Evolutionary conservation across 2,329 filamentous ascomycete species (phyloP).

Genomic region (Aspergillus sp.): DNA sequence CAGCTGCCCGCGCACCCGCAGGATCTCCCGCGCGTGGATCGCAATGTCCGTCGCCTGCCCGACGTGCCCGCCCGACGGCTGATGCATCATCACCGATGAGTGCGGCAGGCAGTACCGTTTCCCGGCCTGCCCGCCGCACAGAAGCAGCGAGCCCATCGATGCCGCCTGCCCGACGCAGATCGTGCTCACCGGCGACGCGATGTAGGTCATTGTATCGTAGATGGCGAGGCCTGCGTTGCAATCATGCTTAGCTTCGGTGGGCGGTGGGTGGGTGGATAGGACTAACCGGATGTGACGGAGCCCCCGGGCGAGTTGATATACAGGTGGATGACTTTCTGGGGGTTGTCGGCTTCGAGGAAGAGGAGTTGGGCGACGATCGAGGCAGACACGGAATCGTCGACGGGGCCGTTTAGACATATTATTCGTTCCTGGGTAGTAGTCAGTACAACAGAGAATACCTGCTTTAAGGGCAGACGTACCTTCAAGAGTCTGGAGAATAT

Average conservation of each 20-base stretch:
- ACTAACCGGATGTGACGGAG: slow-evolving; percentile 67
- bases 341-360: slow-evolving; percentile 94
- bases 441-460: neutral
- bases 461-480: slow-evolving; percentile 40
- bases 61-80: slow-evolving; percentile 68
- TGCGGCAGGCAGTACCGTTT: slow-evolving; percentile 88
- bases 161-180: slow-evolving; percentile 93
- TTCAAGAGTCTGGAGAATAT: slow-evolving; percentile 74
- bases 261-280: neutral
- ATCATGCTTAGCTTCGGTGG: slow-evolving; percentile 1
- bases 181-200: slow-evolving; percentile 82
- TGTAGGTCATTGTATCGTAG: slow-evolving; percentile 98
- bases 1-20: slow-evolving; percentile 72
- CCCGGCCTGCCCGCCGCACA: slow-evolving; percentile 75
- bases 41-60: slow-evolving; percentile 72
- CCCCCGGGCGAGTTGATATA: slow-evolving; percentile 98
- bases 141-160: slow-evolving; percentile 83
- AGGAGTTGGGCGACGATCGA: slow-evolving; percentile 91
- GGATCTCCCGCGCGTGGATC: slow-evolving; percentile 94
- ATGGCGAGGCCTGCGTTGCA: slow-evolving; percentile 59
- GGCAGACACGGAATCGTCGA: slow-evolving; percentile 85
- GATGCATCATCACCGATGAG: slow-evolving; percentile 92
- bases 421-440: slow-evolving; percentile 64
- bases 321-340: slow-evolving; percentile 87
- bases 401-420: slow-evolving; percentile 81